These are phyloP conservation scores for Botrytis elliptica DNA, from an alignment of 2,329 filamentous ascomycete species.

Conservation along the genomic window DNA sequence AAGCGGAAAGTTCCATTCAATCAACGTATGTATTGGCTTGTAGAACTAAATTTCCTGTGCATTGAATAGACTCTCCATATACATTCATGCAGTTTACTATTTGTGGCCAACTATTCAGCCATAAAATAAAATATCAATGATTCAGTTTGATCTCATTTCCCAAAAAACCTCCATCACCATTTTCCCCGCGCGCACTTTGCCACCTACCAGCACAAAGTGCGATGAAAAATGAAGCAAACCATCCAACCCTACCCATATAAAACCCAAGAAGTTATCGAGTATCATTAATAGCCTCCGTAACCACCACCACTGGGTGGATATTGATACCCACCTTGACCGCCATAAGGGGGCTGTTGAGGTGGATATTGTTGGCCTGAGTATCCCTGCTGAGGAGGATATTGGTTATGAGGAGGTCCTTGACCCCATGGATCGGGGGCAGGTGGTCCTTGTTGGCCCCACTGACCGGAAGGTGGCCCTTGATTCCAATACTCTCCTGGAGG, in stretches of 20 bases:
- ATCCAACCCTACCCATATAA: background rate
- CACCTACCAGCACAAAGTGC: background rate
- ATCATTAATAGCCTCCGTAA: conserved; percentile 6
- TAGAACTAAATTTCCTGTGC: too few species aligned
- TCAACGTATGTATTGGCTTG: background rate
- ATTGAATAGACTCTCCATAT: background rate
- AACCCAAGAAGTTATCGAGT: background rate
- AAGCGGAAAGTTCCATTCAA: background rate
- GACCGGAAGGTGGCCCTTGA: conserved; percentile 17
- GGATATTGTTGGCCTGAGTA: conserved; percentile 21
- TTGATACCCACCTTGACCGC: conserved; percentile 17
- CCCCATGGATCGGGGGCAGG: conserved; percentile 14
- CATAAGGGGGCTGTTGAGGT: conserved; percentile 29
- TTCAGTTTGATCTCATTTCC: background rate
- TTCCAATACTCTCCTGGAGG: conserved; percentile 18
- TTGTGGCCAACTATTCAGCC: background rate
- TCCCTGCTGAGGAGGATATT: conserved; percentile 15
- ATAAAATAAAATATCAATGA: background rate
- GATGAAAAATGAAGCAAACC: background rate
- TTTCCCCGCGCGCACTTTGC: background rate
- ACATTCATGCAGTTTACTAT: background rate
- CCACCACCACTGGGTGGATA: conserved; percentile 10
- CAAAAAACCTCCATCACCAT: background rate
- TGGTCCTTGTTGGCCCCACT: conserved; percentile 15
- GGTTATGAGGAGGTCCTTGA: conserved; percentile 10